Evolutionary conservation across 73 alveolate genomes (phyloP).

Genomic region (Tetrahymena elliotti): DNA sequence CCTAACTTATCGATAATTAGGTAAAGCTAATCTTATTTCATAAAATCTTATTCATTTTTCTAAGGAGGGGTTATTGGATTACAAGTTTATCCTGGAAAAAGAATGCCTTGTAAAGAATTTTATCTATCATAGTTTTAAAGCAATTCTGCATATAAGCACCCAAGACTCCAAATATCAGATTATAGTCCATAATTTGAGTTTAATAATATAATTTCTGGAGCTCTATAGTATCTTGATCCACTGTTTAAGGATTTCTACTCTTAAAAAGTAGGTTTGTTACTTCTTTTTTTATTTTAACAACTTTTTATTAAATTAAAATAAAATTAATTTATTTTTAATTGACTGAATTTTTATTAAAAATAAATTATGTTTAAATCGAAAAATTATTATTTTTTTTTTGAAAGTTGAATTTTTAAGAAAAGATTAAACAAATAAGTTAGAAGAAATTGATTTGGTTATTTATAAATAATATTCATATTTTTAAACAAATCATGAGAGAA

Average conservation of each 20-base stretch:
- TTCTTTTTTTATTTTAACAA: neutral
- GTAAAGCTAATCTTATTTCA: neutral
- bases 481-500: no score
- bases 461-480: no score
- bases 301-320: no score
- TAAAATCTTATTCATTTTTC: neutral
- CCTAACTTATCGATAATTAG: neutral
- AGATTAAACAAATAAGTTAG: no score
- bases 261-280: neutral
- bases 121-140: neutral
- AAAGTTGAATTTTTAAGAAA: no score
- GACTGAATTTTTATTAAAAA: no score
- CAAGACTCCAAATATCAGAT: neutral
- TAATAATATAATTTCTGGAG: neutral
- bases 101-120: neutral
- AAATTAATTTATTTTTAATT: no score
- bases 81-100: neutral
- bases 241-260: neutral
- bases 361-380: no score
- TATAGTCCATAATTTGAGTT: neutral
- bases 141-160: neutral
- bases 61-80: neutral
- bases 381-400: no score
- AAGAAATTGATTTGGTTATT: no score
- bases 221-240: neutral